Conservation (phyloP, 768 basidiomycete genomes). For the Lanmaoa pseudosensibilis region DNA sequence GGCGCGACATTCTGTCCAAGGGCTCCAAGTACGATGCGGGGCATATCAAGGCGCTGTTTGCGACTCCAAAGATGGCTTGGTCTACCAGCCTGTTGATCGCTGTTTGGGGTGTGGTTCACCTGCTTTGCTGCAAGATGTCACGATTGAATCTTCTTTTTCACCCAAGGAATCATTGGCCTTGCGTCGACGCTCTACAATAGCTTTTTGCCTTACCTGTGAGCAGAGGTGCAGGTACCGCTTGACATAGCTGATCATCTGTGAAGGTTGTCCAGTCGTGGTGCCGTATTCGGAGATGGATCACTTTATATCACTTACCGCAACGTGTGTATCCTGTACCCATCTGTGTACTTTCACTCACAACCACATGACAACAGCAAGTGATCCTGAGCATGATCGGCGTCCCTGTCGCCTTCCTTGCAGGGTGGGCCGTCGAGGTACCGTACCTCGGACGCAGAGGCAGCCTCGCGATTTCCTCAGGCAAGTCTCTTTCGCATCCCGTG, state of each 20-base stretch:
- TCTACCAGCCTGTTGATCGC: conserved; percentile 60
- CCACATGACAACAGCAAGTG: conserved; percentile 48
- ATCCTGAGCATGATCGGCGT: conserved; percentile 68
- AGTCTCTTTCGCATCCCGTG: conserved; percentile 32
- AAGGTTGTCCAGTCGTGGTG: conserved; percentile 63
- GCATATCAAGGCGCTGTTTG: conserved; percentile 63
- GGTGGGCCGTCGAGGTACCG: conserved; percentile 67
- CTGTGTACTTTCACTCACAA: background rate
- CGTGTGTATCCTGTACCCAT: conserved; percentile 31
- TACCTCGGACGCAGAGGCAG: conserved; percentile 66
- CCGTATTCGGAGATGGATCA: conserved; percentile 68
- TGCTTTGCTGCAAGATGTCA: background rate
- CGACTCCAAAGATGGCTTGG: conserved; percentile 60
- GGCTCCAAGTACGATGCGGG: conserved; percentile 38
- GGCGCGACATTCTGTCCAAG: conserved; percentile 36
- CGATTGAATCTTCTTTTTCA: background rate
- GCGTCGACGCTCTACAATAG: conserved; percentile 67
- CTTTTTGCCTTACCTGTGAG: conserved; percentile 54
- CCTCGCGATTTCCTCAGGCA: conserved; percentile 60
- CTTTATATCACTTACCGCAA: conserved; percentile 74
- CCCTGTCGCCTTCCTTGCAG: conserved; percentile 71
- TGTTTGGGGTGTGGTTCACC: conserved; percentile 46
- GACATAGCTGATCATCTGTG: background rate
- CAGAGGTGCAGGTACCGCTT: background rate
- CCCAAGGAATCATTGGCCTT: conserved; percentile 66